phyloP scores from a whole-genome alignment of 768 basidiomycete species.

The Coprinellus aureogranulatus region DNA sequence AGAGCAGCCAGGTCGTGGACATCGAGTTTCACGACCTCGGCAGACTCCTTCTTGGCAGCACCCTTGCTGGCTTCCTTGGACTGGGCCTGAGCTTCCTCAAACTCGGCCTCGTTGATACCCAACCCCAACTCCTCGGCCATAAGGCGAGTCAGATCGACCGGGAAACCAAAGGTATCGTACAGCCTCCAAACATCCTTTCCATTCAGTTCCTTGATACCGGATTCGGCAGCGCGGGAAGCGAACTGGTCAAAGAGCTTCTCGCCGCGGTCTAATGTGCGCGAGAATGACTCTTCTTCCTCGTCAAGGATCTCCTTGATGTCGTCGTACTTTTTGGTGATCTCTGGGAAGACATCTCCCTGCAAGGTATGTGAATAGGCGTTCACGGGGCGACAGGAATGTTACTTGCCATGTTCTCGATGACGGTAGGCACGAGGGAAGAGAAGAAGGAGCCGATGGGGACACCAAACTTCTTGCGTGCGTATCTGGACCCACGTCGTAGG shows the following conservation, averaged over 20 bases:
- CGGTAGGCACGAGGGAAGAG: slow-evolving; percentile 84
- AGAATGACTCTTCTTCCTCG: slow-evolving; percentile 97
- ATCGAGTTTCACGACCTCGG: slow-evolving; percentile 82
- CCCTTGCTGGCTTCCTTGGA: slow-evolving; percentile 93
- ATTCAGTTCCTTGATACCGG: slow-evolving; percentile 62
- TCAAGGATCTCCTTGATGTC: slow-evolving; percentile 94
- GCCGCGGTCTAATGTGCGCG: slow-evolving; percentile 94
- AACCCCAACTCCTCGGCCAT: slow-evolving; percentile 96
- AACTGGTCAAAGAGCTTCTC: slow-evolving; percentile 95
- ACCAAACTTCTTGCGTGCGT: slow-evolving; percentile 90
- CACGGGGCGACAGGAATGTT: neutral
- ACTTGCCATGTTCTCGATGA: slow-evolving; percentile 84
- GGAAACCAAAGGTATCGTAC: slow-evolving; percentile 98
- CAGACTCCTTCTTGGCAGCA: slow-evolving; percentile 64
- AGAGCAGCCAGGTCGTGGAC: slow-evolving; percentile 90
- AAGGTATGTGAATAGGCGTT: neutral
- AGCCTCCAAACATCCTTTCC: slow-evolving; percentile 96
- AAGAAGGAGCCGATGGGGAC: slow-evolving; percentile 94
- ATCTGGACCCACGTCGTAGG: slow-evolving; percentile 89
- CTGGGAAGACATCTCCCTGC: slow-evolving; percentile 87
- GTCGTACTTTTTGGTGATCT: slow-evolving; percentile 75
- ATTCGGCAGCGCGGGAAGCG: slow-evolving; percentile 61
- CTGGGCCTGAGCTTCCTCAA: slow-evolving; percentile 81
- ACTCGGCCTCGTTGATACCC: slow-evolving; percentile 81
- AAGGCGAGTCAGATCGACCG: slow-evolving; percentile 90